Evolutionary conservation across 768 basidiomycete genomes (phyloP).

Genomic region (Suillus clintonianus): DNA sequence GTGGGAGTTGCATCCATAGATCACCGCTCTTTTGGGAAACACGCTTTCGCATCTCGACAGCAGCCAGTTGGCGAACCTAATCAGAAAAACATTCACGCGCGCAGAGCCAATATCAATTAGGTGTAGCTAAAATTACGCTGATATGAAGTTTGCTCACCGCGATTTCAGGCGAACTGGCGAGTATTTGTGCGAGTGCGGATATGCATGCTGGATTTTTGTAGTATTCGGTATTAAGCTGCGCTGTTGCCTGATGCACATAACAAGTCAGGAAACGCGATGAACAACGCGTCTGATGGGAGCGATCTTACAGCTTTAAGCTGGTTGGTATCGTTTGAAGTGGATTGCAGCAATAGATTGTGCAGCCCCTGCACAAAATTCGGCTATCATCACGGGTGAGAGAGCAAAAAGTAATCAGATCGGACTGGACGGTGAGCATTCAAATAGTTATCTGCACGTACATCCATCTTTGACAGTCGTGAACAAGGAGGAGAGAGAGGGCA

Average conservation of each 20-base stretch:
- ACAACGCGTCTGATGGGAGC: constrained; percentile 27
- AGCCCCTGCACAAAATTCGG: constrained; percentile 76
- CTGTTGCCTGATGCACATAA: constrained; percentile 68
- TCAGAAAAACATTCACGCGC: background rate
- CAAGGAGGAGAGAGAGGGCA: constrained; percentile 29
- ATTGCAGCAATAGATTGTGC: constrained; percentile 83
- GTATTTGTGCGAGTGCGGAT: constrained; percentile 84
- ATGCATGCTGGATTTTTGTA: constrained; percentile 93
- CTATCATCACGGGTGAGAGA: constrained; percentile 34
- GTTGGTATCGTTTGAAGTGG: constrained; percentile 79
- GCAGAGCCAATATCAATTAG: background rate
- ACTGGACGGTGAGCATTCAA: constrained; percentile 1
- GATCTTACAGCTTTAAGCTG: constrained; percentile 83
- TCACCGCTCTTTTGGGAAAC: constrained; percentile 76
- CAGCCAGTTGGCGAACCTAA: constrained; percentile 95
- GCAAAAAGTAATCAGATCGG: constrained; percentile 10
- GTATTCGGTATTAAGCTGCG: constrained; percentile 86
- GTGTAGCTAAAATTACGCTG: constrained; percentile 10
- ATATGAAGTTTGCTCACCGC: constrained; percentile 55
- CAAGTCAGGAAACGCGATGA: constrained; percentile 11
- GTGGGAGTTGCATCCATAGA: constrained; percentile 76
- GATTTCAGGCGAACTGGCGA: constrained; percentile 81
- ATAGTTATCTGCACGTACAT: constrained; percentile 23
- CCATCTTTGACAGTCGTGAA: constrained; percentile 26
- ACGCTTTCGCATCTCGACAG: constrained; percentile 95